Conservation (phyloP, 306 rosid genomes). For the Cicer cuneatum region DNA sequence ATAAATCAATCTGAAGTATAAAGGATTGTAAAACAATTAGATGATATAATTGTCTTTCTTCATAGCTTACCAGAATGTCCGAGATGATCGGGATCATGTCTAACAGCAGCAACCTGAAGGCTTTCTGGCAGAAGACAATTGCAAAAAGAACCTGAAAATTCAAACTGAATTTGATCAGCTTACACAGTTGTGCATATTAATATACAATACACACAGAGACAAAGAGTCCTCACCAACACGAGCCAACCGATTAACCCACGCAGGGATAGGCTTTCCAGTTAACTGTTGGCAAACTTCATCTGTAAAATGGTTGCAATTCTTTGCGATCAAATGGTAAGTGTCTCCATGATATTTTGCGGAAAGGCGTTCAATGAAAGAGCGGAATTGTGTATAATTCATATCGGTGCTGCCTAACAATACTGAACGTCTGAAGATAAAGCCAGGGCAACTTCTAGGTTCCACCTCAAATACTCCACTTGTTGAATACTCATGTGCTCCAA, state of each 20-base stretch:
- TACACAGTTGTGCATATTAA: background rate
- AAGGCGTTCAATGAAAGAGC: conserved; percentile 76
- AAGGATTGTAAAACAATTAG: conserved; percentile 1
- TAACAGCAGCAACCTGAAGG: conserved; percentile 82
- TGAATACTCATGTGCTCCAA: conserved; percentile 93
- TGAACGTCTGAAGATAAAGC: conserved; percentile 86
- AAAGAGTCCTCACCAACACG: conserved; percentile 74
- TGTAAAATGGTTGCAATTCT: conserved; percentile 97
- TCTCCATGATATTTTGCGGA: conserved; percentile 87
- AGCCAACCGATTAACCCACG: conserved; percentile 95
- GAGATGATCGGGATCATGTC: conserved; percentile 80
- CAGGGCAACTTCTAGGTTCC: conserved; percentile 97
- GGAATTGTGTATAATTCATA: conserved; percentile 69
- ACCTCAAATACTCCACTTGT: conserved; percentile 97
- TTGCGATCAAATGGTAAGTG: conserved; percentile 90
- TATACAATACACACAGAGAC: conserved; percentile 25
- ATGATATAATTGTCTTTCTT: conserved; percentile 5
- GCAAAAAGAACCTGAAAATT: conserved; percentile 91
- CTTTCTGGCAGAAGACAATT: conserved; percentile 96
- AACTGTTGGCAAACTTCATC: conserved; percentile 80
- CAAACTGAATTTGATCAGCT: conserved; percentile 50
- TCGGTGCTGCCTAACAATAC: conserved; percentile 79
- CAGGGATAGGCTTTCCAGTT: conserved; percentile 89
- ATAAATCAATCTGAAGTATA: conserved; percentile 39
- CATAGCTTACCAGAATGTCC: conserved; percentile 65